phyloP scores from a whole-genome alignment of 2,329 filamentous ascomycete genomes.

The Fusarium duplospermum region DNA sequence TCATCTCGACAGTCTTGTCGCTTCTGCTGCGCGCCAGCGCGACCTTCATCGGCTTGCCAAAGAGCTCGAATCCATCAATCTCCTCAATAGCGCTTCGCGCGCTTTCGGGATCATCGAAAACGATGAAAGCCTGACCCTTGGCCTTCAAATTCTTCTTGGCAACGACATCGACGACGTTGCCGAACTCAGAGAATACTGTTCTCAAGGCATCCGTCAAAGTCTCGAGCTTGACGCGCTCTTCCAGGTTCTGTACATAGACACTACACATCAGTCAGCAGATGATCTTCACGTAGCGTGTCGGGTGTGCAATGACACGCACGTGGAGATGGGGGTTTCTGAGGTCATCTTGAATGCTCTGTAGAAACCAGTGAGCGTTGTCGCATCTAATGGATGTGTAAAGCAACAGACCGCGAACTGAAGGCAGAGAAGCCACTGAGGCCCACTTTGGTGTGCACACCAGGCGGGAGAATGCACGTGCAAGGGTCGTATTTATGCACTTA shows the following conservation, averaged over 20 bases:
- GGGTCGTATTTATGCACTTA: not conserved
- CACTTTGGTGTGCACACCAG: not conserved
- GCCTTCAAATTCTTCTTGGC: constrained; percentile 91
- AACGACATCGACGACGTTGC: constrained; percentile 84
- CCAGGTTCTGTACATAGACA: constrained; percentile 83
- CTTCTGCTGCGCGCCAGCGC: constrained; percentile 85
- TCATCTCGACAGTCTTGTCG: constrained; percentile 84
- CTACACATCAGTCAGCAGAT: constrained; percentile 58
- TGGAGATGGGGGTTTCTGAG: constrained; percentile 65
- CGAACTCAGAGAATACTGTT: constrained; percentile 89
- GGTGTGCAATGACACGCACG: constrained; percentile 80
- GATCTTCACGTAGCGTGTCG: constrained; percentile 63
- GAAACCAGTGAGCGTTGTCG: not conserved
- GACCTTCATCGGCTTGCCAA: constrained; percentile 89
- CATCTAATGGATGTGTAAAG: not conserved
- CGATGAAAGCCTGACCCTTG: constrained; percentile 95
- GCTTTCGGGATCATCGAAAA: constrained; percentile 86
- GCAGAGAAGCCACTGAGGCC: not conserved
- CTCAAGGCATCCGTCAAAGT: constrained; percentile 77
- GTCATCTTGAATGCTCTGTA: constrained; percentile 46
- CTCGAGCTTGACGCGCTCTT: constrained; percentile 90
- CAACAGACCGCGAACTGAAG: not conserved
- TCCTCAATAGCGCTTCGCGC: constrained; percentile 87
- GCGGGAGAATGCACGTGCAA: not conserved
- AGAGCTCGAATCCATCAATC: constrained; percentile 91